Evolutionary conservation across 768 basidiomycete genomes (phyloP).

Genomic region (Fomitopsis pulvina): DNA sequence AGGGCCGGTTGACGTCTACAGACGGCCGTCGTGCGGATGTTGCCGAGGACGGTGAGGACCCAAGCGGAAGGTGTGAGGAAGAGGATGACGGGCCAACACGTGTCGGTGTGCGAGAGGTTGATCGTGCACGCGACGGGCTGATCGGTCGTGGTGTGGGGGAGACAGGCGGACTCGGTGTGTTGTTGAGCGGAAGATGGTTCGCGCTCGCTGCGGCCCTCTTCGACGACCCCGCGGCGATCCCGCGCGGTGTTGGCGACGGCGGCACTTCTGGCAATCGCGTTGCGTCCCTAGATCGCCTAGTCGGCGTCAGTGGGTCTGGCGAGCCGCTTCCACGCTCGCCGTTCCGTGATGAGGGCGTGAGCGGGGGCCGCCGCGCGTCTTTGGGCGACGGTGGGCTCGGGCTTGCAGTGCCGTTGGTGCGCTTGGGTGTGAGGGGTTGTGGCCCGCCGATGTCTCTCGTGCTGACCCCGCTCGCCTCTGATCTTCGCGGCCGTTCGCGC

Average conservation of each 20-base stretch:
- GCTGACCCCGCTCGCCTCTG: conserved; percentile 25
- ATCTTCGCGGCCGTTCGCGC: conserved; percentile 37
- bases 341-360: conserved; percentile 13
- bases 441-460: conserved; percentile 36
- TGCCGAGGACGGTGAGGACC: conserved; percentile 24
- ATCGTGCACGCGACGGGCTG: conserved; percentile 39
- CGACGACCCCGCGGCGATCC: conserved; percentile 31
- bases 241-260: conserved; percentile 39
- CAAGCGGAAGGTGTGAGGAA: conserved; percentile 43
- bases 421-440: conserved; percentile 27
- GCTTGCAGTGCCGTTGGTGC: conserved; percentile 20
- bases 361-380: conserved; percentile 14
- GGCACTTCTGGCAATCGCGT: conserved; percentile 27
- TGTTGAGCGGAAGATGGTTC: conserved; percentile 34
- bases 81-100: conserved; percentile 44
- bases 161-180: conserved; percentile 29
- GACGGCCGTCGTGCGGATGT: conserved; percentile 28
- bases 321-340: conserved; percentile 11
- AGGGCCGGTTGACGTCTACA: conserved; percentile 12
- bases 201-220: conserved; percentile 33
- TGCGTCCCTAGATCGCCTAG: conserved; percentile 24
- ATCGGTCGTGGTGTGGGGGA: conserved; percentile 33
- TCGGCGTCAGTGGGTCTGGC: conserved; percentile 23
- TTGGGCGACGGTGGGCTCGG: conserved; percentile 19
- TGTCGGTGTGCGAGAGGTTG: conserved; percentile 35